These are phyloP conservation scores for Omphalotus guepiniiformis DNA, from an alignment of 768 basidiomycete genomes.

Conservation along the genomic window DNA sequence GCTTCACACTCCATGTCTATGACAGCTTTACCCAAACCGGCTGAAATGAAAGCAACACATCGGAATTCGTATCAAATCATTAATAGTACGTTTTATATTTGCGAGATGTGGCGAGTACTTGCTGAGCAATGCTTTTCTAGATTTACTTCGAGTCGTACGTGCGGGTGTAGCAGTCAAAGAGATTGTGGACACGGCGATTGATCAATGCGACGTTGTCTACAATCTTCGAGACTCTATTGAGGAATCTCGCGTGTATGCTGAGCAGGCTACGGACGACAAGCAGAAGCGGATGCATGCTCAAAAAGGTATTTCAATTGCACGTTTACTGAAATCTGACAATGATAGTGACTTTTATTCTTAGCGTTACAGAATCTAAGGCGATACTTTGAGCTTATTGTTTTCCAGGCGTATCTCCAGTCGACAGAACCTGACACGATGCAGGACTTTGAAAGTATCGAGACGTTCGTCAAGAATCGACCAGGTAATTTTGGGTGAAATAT, in stretches of 20 bases:
- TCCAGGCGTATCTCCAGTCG: constrained; percentile 86
- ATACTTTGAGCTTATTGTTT: constrained; percentile 83
- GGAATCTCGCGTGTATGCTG: constrained; percentile 69
- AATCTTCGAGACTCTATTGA: constrained; percentile 91
- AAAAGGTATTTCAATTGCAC: constrained; percentile 46
- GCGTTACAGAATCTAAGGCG: constrained; percentile 78
- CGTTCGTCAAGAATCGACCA: constrained; percentile 79
- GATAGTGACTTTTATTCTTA: constrained; percentile 19
- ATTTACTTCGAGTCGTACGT: constrained; percentile 80
- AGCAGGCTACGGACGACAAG: constrained; percentile 69
- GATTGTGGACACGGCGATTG: constrained; percentile 83
- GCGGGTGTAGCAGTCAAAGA: constrained; percentile 84
- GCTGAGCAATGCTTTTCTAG: constrained; percentile 32
- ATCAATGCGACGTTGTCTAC: constrained; percentile 76
- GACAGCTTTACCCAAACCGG: constrained; percentile 15
- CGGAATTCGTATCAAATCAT: constrained; percentile 82
- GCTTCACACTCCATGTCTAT: constrained; percentile 40
- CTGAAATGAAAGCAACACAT: constrained; percentile 21
- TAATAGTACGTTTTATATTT: constrained; percentile 77
- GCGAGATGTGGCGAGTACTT: neutral
- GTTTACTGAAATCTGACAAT: constrained; percentile 6
- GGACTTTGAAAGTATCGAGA: constrained; percentile 73
- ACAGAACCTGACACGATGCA: constrained; percentile 75
- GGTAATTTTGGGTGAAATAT: constrained; percentile 45
- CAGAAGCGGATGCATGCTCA: constrained; percentile 64